These are phyloP conservation scores for Colletotrichum tofieldiae DNA, from an alignment of 2,329 filamentous ascomycete genomes.

Conservation along the genomic window DNA sequence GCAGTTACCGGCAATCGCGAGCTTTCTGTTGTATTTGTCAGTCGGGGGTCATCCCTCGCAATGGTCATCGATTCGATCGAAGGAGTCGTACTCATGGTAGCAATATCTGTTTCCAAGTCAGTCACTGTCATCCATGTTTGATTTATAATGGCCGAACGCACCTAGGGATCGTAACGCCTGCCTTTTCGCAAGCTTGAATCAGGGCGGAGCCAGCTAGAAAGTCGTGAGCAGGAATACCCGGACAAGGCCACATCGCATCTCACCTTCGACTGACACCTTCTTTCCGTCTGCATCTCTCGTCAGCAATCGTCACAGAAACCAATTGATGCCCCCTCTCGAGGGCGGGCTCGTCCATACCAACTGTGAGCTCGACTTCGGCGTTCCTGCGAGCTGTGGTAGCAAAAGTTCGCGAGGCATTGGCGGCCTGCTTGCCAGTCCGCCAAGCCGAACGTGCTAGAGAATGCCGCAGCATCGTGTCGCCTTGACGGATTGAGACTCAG, in stretches of 20 bases:
- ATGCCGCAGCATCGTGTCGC: slow-evolving; percentile 79
- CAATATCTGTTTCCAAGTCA: slow-evolving; percentile 79
- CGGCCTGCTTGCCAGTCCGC: slow-evolving; percentile 73
- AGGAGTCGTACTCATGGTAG: slow-evolving; percentile 88
- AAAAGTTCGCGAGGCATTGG: slow-evolving; percentile 82
- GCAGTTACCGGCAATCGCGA: slow-evolving; percentile 99
- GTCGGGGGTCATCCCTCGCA: slow-evolving; percentile 47
- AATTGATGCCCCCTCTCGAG: slow-evolving; percentile 48
- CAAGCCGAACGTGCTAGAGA: slow-evolving; percentile 78
- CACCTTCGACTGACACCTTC: slow-evolving; percentile 98
- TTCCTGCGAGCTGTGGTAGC: slow-evolving; percentile 82
- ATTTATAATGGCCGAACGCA: slow-evolving; percentile 56
- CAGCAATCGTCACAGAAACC: slow-evolving; percentile 49
- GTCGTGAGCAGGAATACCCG: slow-evolving; percentile 40
- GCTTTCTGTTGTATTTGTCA: slow-evolving; percentile 77
- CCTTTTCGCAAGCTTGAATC: slow-evolving; percentile 99
- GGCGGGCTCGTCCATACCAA: slow-evolving; percentile 72
- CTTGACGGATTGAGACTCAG: slow-evolving; percentile 65
- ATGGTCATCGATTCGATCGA: slow-evolving; percentile 46
- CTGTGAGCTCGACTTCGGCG: slow-evolving; percentile 96
- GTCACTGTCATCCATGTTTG: slow-evolving; percentile 38
- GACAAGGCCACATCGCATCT: slow-evolving; percentile 42
- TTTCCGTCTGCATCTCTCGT: slow-evolving; percentile 82
- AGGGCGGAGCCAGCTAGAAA: slow-evolving; percentile 90
- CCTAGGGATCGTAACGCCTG: slow-evolving; percentile 90